These are phyloP conservation scores for Myxozyma kluyveri DNA, from an alignment of 805 yeast genomes.

Conservation along the genomic window DNA sequence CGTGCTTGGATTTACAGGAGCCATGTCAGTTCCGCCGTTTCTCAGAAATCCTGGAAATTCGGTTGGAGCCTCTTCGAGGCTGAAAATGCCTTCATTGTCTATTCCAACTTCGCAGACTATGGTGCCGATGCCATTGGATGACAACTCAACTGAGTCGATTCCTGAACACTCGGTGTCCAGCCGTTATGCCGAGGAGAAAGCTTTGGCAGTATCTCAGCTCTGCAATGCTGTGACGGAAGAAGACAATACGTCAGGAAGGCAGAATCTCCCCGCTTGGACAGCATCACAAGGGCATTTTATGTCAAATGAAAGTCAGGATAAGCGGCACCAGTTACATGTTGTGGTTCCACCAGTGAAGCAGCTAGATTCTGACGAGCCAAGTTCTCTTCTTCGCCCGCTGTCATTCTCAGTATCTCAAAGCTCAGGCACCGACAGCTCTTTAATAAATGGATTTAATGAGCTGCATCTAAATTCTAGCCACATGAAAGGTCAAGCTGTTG, in stretches of 20 bases:
- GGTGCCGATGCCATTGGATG: background rate
- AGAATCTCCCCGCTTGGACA: too few relatives aligned
- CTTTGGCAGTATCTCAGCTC: background rate
- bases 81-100: conserved; percentile 21
- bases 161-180: background rate
- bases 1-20: too few relatives aligned
- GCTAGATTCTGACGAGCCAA: background rate
- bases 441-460: background rate
- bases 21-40: conserved; percentile 22
- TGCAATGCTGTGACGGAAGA: background rate
- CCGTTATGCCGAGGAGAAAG: background rate
- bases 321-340: too few relatives aligned
- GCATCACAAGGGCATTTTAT: background rate
- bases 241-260: background rate
- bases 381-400: background rate
- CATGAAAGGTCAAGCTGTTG: background rate
- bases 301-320: too few relatives aligned
- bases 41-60: conserved; percentile 16
- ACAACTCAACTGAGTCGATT: background rate
- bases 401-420: conserved; percentile 3
- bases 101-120: conserved; percentile 18
- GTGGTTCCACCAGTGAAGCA: background rate
- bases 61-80: conserved; percentile 15
- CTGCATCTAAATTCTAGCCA: background rate
- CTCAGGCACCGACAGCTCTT: background rate